Evolutionary conservation across 768 basidiomycete genomes (phyloP).

Genomic region (Leccinum disarticulatum): DNA sequence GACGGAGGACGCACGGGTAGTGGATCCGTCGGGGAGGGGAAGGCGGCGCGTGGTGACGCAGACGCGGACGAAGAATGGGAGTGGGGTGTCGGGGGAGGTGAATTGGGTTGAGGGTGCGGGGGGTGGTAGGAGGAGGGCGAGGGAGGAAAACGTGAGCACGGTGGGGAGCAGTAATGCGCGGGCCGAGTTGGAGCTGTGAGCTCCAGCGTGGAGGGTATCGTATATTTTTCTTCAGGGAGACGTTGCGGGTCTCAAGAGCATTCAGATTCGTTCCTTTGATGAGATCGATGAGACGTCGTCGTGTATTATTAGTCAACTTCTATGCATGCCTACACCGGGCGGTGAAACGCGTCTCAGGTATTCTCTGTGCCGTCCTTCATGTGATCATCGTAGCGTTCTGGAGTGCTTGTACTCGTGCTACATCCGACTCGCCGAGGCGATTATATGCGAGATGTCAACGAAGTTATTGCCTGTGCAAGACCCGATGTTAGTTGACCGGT

Average conservation of each 20-base stretch:
- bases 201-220: background rate
- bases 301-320: background rate
- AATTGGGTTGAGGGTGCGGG: constrained; percentile 12
- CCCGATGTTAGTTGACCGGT: too few relatives aligned
- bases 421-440: too few relatives aligned
- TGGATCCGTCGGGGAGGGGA: constrained; percentile 34
- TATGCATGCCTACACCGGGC: background rate
- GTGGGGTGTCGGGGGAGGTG: constrained; percentile 12
- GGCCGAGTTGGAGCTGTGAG: constrained; percentile 22
- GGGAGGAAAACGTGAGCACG: background rate
- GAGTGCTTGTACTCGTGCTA: too few relatives aligned
- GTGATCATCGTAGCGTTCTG: too few relatives aligned
- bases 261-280: background rate
- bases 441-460: too few relatives aligned
- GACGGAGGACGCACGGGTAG: constrained; percentile 15
- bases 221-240: background rate
- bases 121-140: background rate
- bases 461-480: too few relatives aligned
- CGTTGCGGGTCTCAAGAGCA: background rate
- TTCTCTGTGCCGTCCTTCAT: too few relatives aligned
- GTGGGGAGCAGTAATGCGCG: constrained; percentile 26
- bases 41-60: constrained; percentile 27
- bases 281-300: too few relatives aligned
- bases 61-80: background rate
- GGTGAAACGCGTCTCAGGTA: background rate